Evolutionary conservation across 139 green algal genomes (phyloP).

Genomic region (Tetradesmus lagerheimii): DNA sequence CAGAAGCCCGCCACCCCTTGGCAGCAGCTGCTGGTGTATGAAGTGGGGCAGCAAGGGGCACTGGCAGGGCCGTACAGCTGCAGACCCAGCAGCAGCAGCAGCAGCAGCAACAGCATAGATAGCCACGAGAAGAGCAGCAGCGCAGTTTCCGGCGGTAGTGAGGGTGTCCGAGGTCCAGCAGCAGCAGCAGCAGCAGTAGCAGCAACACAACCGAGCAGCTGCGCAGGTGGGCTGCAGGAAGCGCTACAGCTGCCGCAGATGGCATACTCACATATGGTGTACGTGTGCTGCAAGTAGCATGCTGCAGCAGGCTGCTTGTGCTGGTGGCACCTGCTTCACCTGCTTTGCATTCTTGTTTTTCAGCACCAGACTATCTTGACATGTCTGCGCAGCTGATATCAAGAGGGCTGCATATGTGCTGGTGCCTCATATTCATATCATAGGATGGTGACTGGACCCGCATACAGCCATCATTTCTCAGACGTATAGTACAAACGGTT

Average conservation of each 20-base stretch:
- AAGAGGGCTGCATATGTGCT: too few relatives aligned
- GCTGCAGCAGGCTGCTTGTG: not conserved
- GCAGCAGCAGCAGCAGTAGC: not conserved
- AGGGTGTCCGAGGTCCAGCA: not conserved
- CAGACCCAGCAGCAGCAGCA: not conserved
- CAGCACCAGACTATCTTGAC: too few relatives aligned
- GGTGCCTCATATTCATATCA: too few relatives aligned
- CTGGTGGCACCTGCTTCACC: too few relatives aligned
- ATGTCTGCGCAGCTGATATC: too few relatives aligned
- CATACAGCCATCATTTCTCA: too few relatives aligned
- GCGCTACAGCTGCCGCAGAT: conserved; percentile 4
- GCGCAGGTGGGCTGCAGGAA: not conserved
- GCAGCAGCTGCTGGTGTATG: conserved; percentile 50
- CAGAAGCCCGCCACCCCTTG: conserved; percentile 42
- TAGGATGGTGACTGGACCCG: too few relatives aligned
- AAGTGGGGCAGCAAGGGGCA: conserved; percentile 60
- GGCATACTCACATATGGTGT: conserved; percentile 25
- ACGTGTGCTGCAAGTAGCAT: conserved; percentile 15
- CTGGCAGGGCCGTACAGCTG: conserved; percentile 49
- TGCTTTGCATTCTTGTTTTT: too few relatives aligned
- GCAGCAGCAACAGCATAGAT: not conserved
- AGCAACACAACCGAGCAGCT: not conserved
- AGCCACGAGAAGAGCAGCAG: not conserved
- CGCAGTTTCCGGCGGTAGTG: not conserved
- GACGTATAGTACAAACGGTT: too few relatives aligned